phyloP scores from a whole-genome alignment of 2,329 filamentous ascomycete genomes.

The Ascochyta koolunga region DNA sequence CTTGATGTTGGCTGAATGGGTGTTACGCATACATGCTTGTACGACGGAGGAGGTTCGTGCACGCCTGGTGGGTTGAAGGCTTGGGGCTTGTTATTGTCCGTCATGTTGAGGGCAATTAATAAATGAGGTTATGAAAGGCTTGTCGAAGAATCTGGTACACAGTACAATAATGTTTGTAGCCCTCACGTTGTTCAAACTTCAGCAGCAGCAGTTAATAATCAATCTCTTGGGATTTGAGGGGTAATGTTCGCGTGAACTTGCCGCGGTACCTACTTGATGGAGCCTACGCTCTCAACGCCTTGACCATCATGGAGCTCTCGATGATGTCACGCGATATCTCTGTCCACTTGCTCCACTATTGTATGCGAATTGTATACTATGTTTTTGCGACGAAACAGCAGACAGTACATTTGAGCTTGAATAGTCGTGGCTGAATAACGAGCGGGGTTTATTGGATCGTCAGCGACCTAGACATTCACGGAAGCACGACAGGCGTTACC shows the following conservation, averaged over 20 bases:
- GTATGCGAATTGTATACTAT: neutral
- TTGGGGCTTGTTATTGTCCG: conserved; percentile 31
- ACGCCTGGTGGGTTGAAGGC: conserved; percentile 39
- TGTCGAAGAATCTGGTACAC: too few species aligned
- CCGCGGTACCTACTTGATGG: neutral
- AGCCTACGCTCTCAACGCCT: neutral
- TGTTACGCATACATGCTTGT: conserved; percentile 40
- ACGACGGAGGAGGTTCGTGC: conserved; percentile 35
- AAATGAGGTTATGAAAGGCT: neutral
- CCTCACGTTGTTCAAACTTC: too few species aligned
- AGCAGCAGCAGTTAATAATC: too few species aligned
- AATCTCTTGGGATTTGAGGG: conserved; percentile 12
- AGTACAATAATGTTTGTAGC: too few species aligned
- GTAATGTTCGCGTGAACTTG: conserved; percentile 2
- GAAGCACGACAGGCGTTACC: conserved; percentile 5
- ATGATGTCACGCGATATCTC: conserved; percentile 6
- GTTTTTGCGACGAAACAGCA: neutral
- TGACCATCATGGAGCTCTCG: conserved; percentile 5
- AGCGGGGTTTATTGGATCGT: conserved; percentile 16
- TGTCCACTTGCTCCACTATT: neutral
- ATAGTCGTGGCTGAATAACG: conserved; percentile 13
- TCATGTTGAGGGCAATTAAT: conserved; percentile 8
- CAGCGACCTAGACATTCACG: conserved; percentile 6
- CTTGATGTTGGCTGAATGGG: conserved; percentile 36
- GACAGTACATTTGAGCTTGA: neutral